phyloP scores from a whole-genome alignment of 148 eudicot genomes.

The Vaccinium macrocarpon region DNA sequence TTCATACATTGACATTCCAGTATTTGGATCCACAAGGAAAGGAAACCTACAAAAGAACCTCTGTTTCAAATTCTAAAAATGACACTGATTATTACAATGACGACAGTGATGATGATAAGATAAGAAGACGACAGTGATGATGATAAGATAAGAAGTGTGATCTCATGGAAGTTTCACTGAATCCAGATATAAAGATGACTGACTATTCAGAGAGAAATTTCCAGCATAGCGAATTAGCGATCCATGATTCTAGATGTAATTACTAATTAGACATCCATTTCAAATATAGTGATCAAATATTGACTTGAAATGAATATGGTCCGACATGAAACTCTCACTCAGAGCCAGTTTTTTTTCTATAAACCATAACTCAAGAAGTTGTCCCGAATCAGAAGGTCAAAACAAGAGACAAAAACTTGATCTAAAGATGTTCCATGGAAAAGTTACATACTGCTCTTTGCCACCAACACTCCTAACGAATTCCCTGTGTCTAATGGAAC shows the following conservation, averaged over 20 bases:
- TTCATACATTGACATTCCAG: conserved; percentile 54
- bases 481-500: conserved; percentile 52
- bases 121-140: background rate
- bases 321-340: background rate
- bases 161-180: background rate
- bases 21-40: conserved; percentile 54
- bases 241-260: background rate
- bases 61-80: background rate
- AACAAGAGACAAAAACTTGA: background rate
- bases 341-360: background rate
- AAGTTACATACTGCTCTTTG: conserved; percentile 47
- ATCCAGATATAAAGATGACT: background rate
- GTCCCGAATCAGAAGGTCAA: background rate
- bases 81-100: background rate
- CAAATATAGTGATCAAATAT: background rate
- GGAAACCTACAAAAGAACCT: conserved; percentile 47
- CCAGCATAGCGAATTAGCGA: background rate
- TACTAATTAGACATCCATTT: background rate
- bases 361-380: conserved; percentile 4
- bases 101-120: background rate
- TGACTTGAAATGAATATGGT: background rate
- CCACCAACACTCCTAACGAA: conserved; percentile 54
- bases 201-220: background rate
- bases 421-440: background rate
- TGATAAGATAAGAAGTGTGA: background rate